Base-by-base conservation (phyloP, 208 protist genomes). In the Crithidia acanthocephali region DNA sequence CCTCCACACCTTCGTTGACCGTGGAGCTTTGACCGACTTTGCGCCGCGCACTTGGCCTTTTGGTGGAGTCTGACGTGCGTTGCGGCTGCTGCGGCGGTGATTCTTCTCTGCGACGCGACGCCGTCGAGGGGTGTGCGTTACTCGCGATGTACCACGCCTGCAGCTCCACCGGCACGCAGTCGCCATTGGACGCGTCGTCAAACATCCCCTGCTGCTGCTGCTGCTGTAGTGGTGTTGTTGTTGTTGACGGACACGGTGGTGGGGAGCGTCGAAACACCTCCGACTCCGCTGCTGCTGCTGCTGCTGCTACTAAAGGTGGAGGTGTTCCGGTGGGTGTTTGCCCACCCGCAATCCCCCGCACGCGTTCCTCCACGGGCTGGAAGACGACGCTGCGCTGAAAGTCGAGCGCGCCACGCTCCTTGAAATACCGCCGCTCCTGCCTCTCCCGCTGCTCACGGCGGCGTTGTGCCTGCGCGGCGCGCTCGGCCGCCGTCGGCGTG, bases 141-240 rank as follows among this genome's bases (percentile, higher is more conserved):
- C 42, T 60, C 5, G 66, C 45, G 50, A 66, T 59, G 48, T 72
- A 72, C 73, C 66, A 68, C 59, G 65, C 65, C 57, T 72, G 47
- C 16, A 72, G 42, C 51, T 72, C 65, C 4, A 25, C 30, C 28
- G 73, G 60, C 37, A 61, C 60, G 23, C 47, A 72, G 35, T 28
- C 51, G 51, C 18, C 25, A 16, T 44, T 55, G 6, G 23, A 3
- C 5, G n/a, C n/a, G n/a, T 25, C 23, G 20, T 25, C 25, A 30
- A 55, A 55, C 4, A 22, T 50, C 10, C 18, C 45, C 5, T 10
- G 4, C 5, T 50, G 9, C 45, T 50, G 45, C 8, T 5, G 45
- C n/a, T n/a, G n/a, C n/a, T n/a, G n/a, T n/a, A n/a, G n/a, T n/a
- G n/a, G n/a, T n/a, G n/a, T n/a, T n/a, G n/a, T n/a, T n/a, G n/a